Evolutionary conservation across 805 yeast genomes (phyloP), one percentile per base, ranked within the genome.

Genomic region (Saturnispora diversa): DNA sequence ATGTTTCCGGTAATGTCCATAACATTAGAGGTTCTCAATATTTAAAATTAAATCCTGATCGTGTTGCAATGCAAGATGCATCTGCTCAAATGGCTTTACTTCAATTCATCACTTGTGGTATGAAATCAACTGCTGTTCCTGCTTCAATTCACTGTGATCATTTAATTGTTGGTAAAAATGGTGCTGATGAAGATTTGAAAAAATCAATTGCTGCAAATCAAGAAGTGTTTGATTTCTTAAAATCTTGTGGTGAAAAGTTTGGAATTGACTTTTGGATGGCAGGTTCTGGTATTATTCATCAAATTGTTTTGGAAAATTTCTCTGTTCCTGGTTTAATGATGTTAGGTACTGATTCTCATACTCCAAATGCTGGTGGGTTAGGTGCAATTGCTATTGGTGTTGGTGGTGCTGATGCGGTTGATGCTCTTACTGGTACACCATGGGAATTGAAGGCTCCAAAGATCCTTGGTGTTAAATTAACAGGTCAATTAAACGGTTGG

Each of bases 391-490:
- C 97, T 52, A 88, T 88, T 54, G 97, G 97, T 76, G 97, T 90
- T 53, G 97, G 97, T 74, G 97, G 97, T 75, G 97, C 97, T 52
- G 97, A 88, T 65, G 97, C 97, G 48, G 97, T 88, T 53, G 97
- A 88, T 64, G 97, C 86, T 46, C 77, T 88, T 80, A 84, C 97
- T 46, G 82, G 83, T 59, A 74, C 86, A 51, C 82, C 97, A 43
- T 88, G 97, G 97, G 97, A 88, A 70, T 77, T 88, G 60, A 88
- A 88, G 74, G 97, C 97, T 45, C 97, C 97, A 59, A 86, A 84
- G 71, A 75, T 87, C 56, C 66, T 90, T 55, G 97, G 97, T 71
- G 95, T 88, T 58, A 85, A 88, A 69, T 76, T 88, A 58, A 84
- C 94, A 46, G 97, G 97, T 62, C 72, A 71, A 59, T 73, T 88